Evolutionary conservation across 208 protist genomes (phyloP).

Genomic region (Trypanosoma platydactyli): DNA sequence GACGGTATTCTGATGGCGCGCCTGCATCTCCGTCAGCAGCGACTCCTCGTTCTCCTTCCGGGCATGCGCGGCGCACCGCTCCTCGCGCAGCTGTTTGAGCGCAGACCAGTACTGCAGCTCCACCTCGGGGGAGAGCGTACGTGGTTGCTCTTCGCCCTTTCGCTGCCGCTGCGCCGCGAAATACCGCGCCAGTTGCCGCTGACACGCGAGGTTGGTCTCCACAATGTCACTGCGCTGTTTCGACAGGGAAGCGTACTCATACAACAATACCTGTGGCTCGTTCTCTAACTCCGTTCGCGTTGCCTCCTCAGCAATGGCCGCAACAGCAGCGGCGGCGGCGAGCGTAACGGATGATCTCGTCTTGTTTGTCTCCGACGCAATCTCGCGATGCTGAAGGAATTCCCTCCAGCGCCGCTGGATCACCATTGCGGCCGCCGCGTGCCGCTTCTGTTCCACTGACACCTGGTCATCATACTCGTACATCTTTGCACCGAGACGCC

Average conservation of each 20-base stretch:
- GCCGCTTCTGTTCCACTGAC: slow-evolving; percentile 47
- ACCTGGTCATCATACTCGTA: slow-evolving; percentile 53
- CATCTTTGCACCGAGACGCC: slow-evolving; percentile 14
- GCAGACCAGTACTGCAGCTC: slow-evolving; percentile 79
- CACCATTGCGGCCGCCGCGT: slow-evolving; percentile 50
- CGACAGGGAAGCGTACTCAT: slow-evolving; percentile 68
- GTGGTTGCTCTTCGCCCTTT: slow-evolving; percentile 43
- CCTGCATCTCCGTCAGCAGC: slow-evolving; percentile 46
- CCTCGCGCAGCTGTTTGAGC: slow-evolving; percentile 68
- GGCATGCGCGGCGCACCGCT: slow-evolving; percentile 35
- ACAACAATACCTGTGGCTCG: slow-evolving; percentile 35
- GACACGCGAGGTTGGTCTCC: slow-evolving; percentile 61
- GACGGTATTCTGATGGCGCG: slow-evolving; percentile 61
- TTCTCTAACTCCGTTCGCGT: slow-evolving; percentile 32
- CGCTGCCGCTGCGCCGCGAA: slow-evolving; percentile 78
- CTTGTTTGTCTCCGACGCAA: slow-evolving; percentile 21
- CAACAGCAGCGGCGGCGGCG: slow-evolving; percentile 15
- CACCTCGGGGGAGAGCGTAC: slow-evolving; percentile 53
- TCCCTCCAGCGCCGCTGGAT: slow-evolving; percentile 77
- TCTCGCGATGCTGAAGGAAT: slow-evolving; percentile 32
- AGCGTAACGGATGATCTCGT: background rate
- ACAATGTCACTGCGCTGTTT: slow-evolving; percentile 49
- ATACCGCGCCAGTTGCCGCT: slow-evolving; percentile 73
- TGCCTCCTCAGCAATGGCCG: slow-evolving; percentile 4
- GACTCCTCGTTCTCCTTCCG: slow-evolving; percentile 43